phyloP scores from a whole-genome alignment of 192 early-diverging fungal genomes.

The Coemansia sp. region DNA sequence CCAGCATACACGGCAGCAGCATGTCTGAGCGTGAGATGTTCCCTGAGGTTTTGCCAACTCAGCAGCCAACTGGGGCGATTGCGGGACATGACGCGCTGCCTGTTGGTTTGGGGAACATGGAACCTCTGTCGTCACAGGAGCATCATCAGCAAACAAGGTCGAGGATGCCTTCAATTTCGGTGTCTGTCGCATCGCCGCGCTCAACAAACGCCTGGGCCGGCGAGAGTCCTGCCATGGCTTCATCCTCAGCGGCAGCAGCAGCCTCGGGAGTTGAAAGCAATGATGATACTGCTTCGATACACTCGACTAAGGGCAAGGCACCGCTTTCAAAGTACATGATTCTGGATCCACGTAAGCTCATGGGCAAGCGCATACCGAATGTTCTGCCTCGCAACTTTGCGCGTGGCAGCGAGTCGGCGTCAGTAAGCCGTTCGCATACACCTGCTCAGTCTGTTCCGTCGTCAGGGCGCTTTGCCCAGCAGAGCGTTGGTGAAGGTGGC shows the following conservation, averaged over 20 bases:
- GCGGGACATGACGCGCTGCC: not conserved
- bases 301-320: constrained; percentile 26
- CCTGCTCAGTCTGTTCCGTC: constrained; percentile 14
- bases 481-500: not conserved
- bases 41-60: not conserved
- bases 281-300: constrained; percentile 22
- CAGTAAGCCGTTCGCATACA: constrained; percentile 8
- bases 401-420: not conserved
- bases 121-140: too few relatives aligned
- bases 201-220: not conserved
- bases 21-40: constrained; percentile 4
- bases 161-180: not conserved
- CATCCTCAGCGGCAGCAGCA: not conserved
- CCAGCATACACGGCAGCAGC: constrained; percentile 12
- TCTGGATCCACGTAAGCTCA: constrained; percentile 50
- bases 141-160: too few relatives aligned
- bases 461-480: not conserved
- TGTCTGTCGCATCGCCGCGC: not conserved
- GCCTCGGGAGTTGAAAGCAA: not conserved
- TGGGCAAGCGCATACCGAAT: constrained; percentile 47
- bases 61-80: not conserved
- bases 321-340: constrained; percentile 51
- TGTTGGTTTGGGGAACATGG: too few relatives aligned
- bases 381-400: constrained; percentile 22
- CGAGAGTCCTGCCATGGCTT: not conserved